Evolutionary conservation across 805 yeast genomes (phyloP).

Genomic region (Schizosaccharomyces japonicus): DNA sequence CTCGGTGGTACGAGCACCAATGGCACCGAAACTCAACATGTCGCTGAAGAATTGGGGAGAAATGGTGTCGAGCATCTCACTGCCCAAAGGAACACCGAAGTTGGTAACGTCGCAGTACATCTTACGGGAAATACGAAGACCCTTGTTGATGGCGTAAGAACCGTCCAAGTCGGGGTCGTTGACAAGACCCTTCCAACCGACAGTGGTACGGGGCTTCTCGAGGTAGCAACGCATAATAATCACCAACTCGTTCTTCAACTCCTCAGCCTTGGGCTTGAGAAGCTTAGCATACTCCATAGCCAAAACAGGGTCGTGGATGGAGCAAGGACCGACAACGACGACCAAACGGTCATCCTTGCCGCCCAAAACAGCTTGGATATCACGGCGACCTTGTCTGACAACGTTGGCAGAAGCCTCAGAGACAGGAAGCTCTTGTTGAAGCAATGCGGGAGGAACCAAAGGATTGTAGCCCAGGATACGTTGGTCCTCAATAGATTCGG

Average conservation of each 20-base stretch:
- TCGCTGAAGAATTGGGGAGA: slow-evolving; percentile 83
- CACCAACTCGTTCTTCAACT: slow-evolving; percentile 48
- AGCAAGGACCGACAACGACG: slow-evolving; percentile 89
- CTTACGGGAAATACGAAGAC: slow-evolving; percentile 67
- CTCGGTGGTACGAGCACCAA: slow-evolving; percentile 97
- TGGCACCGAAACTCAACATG: slow-evolving; percentile 86
- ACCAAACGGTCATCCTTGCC: slow-evolving; percentile 20
- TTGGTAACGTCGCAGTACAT: slow-evolving; percentile 66
- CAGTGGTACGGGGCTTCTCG: slow-evolving; percentile 95
- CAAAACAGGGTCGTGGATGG: slow-evolving; percentile 76
- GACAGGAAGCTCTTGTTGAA: slow-evolving; percentile 57
- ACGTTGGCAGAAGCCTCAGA: neutral
- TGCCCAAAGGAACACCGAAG: slow-evolving; percentile 58
- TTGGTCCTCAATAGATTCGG: slow-evolving; percentile 21
- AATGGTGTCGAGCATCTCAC: slow-evolving; percentile 93
- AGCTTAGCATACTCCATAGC: slow-evolving; percentile 54
- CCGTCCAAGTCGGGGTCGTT: slow-evolving; percentile 93
- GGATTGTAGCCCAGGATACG: slow-evolving; percentile 73
- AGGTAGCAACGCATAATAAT: slow-evolving; percentile 93
- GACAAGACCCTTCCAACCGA: slow-evolving; percentile 91
- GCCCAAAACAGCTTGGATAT: neutral
- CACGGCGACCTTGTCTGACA: neutral
- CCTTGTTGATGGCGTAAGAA: slow-evolving; percentile 82
- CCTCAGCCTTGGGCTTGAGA: slow-evolving; percentile 18
- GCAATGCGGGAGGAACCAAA: slow-evolving; percentile 69